phyloP scores from a whole-genome alignment of 495 filamentous ascomycete genomes.

The Hypoxylon fuscum region DNA sequence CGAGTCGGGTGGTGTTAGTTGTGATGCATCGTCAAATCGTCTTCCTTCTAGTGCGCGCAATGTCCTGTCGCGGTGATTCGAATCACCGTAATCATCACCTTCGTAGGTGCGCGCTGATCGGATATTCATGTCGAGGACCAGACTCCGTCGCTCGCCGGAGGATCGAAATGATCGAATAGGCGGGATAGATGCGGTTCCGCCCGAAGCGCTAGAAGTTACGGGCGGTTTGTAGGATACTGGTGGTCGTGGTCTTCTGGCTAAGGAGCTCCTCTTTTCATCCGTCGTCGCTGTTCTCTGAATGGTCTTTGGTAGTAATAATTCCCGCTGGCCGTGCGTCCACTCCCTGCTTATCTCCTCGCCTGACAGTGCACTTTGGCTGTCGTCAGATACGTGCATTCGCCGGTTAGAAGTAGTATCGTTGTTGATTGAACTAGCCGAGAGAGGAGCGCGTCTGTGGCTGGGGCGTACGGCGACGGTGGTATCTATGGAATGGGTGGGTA shows the following conservation, averaged over 20 bases:
- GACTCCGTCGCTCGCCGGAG: constrained; percentile 58
- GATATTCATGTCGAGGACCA: constrained; percentile 58
- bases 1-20: constrained; percentile 53
- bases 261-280: constrained; percentile 51
- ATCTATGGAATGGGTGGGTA: constrained; percentile 32
- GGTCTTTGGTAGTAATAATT: constrained; percentile 49
- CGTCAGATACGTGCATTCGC: constrained; percentile 29
- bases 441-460: constrained; percentile 35
- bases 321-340: constrained; percentile 51
- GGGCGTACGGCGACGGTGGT: constrained; percentile 28
- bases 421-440: constrained; percentile 21
- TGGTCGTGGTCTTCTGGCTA: constrained; percentile 54
- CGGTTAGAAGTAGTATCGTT: constrained; percentile 13
- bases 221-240: constrained; percentile 54
- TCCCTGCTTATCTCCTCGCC: constrained; percentile 43
- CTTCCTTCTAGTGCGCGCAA: constrained; percentile 60
- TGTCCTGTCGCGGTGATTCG: constrained; percentile 58
- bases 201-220: constrained; percentile 36
- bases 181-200: constrained; percentile 50
- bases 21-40: constrained; percentile 47
- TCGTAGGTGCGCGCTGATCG: constrained; percentile 46
- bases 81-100: constrained; percentile 48
- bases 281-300: constrained; percentile 40
- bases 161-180: constrained; percentile 62
- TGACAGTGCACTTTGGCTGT: constrained; percentile 14